These are phyloP conservation scores for Carallia brachiata DNA, from an alignment of 345 rosid genomes.

Conservation along the genomic window DNA sequence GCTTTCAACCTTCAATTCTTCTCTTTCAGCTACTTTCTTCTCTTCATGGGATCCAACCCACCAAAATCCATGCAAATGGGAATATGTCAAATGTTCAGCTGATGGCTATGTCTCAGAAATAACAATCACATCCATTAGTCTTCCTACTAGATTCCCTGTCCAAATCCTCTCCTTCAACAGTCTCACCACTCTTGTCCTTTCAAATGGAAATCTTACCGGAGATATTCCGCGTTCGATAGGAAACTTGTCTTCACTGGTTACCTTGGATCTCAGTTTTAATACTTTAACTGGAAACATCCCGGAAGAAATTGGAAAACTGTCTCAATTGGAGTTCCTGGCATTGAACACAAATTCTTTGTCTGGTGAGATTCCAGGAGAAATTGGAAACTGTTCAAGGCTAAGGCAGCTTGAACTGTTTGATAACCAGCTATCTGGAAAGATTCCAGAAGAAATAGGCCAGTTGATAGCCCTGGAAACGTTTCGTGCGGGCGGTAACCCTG, in stretches of 20 bases:
- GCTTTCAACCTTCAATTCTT: conserved; percentile 58
- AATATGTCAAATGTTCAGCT: conserved; percentile 44
- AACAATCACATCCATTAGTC: conserved; percentile 34
- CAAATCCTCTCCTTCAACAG: conserved; percentile 44
- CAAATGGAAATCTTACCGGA: conserved; percentile 55
- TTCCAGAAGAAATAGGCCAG: conserved; percentile 53
- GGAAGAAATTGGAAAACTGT: conserved; percentile 43
- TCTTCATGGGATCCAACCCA: conserved; percentile 61
- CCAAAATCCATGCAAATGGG: conserved; percentile 64
- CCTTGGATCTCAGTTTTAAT: conserved; percentile 64
- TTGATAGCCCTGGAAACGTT: conserved; percentile 41
- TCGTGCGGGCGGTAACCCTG: conserved; percentile 66
- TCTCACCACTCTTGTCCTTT: conserved; percentile 47
- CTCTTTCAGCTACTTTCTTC: conserved; percentile 48
- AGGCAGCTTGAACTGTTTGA: conserved; percentile 52
- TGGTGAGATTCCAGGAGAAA: conserved; percentile 46
- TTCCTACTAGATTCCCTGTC: conserved; percentile 48
- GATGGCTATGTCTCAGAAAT: conserved; percentile 47
- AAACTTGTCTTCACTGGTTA: conserved; percentile 46
- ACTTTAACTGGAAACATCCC: conserved; percentile 51
- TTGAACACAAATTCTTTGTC: conserved; percentile 46
- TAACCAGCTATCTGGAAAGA: conserved; percentile 53
- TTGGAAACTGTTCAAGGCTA: conserved; percentile 52
- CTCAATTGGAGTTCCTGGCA: conserved; percentile 35
- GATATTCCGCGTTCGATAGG: conserved; percentile 48